phyloP scores from a whole-genome alignment of 176 grass and related monocot species.

The Oryza australiensis region DNA sequence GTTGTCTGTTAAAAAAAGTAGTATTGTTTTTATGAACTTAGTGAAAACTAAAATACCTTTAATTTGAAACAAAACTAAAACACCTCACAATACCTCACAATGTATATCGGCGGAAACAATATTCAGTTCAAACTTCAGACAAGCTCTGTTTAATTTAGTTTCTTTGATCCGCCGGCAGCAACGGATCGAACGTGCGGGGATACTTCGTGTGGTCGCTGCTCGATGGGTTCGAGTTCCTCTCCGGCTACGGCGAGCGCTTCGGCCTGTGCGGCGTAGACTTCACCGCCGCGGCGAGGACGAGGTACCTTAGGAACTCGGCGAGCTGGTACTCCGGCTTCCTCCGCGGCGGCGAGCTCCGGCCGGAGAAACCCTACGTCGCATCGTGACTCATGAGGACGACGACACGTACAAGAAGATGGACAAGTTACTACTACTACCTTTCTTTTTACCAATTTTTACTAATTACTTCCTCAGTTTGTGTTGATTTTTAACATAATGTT shows the following conservation, averaged over 20 bases:
- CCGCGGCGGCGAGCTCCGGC: conserved; percentile 29
- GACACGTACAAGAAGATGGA: no score
- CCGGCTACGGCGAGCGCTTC: conserved; percentile 18
- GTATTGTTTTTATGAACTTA: no score
- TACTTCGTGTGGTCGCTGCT: conserved; percentile 85
- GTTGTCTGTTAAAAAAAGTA: no score
- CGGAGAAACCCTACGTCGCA: background rate
- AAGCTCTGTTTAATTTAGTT: background rate
- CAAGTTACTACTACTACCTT: no score
- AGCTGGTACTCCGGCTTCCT: conserved; percentile 72
- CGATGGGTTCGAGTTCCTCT: conserved; percentile 52
- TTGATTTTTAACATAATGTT: no score
- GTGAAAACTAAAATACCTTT: no score
- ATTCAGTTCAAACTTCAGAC: background rate
- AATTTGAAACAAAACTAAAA: no score
- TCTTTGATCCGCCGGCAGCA: background rate
- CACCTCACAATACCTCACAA: no score
- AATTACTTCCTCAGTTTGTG: no score
- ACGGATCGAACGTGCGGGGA: conserved; percentile 62
- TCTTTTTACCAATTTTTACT: no score
- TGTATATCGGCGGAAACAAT: no score
- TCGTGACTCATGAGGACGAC: no score
- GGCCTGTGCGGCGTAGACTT: conserved; percentile 59
- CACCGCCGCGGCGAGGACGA: conserved; percentile 13
- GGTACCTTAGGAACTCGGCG: conserved; percentile 44